Base-by-base conservation (phyloP, 208 protist genomes). In the Jaenimonas drosophilae region DNA sequence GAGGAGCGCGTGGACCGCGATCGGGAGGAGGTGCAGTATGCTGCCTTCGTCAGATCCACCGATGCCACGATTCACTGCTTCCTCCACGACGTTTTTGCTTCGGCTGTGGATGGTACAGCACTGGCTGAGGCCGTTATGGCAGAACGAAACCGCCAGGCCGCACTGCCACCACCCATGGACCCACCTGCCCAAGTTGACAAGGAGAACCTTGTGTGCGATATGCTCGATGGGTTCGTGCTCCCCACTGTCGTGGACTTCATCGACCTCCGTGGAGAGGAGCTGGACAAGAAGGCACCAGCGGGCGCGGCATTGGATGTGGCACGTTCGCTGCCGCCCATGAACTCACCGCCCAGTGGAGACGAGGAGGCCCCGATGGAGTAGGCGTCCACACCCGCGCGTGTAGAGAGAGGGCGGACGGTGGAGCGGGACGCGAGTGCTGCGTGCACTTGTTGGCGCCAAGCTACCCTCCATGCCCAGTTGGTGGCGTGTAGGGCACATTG, bases 191-290 rank as follows among this genome's bases (percentile, higher is more conserved):
- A 67, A 1, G 17, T 29, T 2, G 56, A 21, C 5, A 51, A 55
- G 53, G 66, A 84, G 44, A 68, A 55, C 14, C 9, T 70, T 0
- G 85, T 88, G 24, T 89, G 85, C 55, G 78, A 86, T 53, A 71
- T 93, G 56, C 51, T 93, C 11, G 85, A 93, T 39, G 38, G 39
- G 0, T 88, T 93, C 44, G 41, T 93, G 11, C 58, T 93, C 16
- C 79, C 74, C 4, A 61, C 77, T 7, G 70, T 80, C 2, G 64
- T 85, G 26, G 74, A 87, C 28, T 62, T 61, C 25, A 75, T 88
- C 40, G 45, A 25, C 19, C 28, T 61, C 33, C 62, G 52, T 37
- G 49, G 46, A 19, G 44, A 62, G 14, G 55, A 67, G 49, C 48
- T 70, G 29, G 57, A 69, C 17, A 71, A 80, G 53, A 46, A 71